These are phyloP conservation scores for Chytridium lagenaria DNA, from an alignment of 371 early-diverging fungal species.

Conservation along the genomic window DNA sequence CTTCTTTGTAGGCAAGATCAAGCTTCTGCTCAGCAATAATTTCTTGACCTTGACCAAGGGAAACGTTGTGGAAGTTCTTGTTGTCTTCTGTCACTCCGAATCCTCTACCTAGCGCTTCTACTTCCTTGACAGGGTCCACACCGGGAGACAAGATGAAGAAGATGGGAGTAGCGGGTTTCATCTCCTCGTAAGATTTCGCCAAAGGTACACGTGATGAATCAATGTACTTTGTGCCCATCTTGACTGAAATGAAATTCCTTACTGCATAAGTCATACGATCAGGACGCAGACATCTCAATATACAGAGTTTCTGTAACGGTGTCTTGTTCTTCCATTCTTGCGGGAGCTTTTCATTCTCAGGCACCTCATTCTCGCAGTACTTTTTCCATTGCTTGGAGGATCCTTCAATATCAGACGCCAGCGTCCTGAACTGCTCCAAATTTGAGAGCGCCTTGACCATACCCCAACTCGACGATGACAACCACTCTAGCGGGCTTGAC, in stretches of 20 bases:
- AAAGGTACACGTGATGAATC: slow-evolving; percentile 61
- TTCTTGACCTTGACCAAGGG: slow-evolving; percentile 70
- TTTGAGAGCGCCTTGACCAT: slow-evolving; percentile 65
- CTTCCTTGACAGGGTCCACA: slow-evolving; percentile 73
- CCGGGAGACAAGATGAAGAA: slow-evolving; percentile 72
- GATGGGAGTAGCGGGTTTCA: slow-evolving; percentile 60
- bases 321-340: slow-evolving; percentile 73
- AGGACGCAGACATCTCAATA: slow-evolving; percentile 64
- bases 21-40: slow-evolving; percentile 68
- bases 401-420: slow-evolving; percentile 67
- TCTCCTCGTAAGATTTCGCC: slow-evolving; percentile 57
- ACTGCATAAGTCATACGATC: slow-evolving; percentile 70
- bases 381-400: slow-evolving; percentile 69
- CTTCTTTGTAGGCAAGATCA: slow-evolving; percentile 62
- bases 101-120: slow-evolving; percentile 60
- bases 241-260: slow-evolving; percentile 56
- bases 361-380: slow-evolving; percentile 67
- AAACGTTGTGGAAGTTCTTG: slow-evolving; percentile 69
- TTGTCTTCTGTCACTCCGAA: slow-evolving; percentile 61
- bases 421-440: slow-evolving; percentile 58
- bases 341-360: slow-evolving; percentile 69
- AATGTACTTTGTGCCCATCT: slow-evolving; percentile 65
- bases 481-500: slow-evolving; percentile 64
- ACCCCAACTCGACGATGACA: slow-evolving; percentile 54
- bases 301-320: slow-evolving; percentile 65